Base-by-base conservation (phyloP, 805 yeast genomes). In the Hanseniaspora hatyaiensis region DNA sequence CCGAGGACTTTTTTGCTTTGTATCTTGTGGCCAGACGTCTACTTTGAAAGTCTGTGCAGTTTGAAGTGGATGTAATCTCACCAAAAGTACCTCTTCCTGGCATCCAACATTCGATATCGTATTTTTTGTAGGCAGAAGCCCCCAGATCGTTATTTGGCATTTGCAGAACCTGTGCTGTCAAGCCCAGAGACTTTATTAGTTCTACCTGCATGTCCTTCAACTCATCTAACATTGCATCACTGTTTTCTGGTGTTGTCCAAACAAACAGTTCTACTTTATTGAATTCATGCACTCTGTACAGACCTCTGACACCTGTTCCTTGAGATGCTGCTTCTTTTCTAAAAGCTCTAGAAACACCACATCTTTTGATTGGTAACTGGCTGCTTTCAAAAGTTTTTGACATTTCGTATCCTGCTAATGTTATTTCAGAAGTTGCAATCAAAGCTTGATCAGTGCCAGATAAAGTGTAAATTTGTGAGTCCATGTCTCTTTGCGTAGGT, bases 301-400 rank as follows among this genome's bases (percentile, higher is more conserved):
- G 67, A 0, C 98, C 98, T 55, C 80, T 78, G 0, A 96, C 86
- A 54, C 86, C 96, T 53, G 75, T 76, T 1, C 98, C 98, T 49
- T 95, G 74, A 1, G 97, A 92, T 2, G 97, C 98, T 0, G 98
- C 98, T 60, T 92, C 98, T 0, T 96, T 95, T 52, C 98, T 70
- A 59, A 79, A 92, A 52, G 95, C 77, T 53, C 96, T 70, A 47
- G 94, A 81, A 1, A 86, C 70, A 0, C 96, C 98, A 11, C 78
- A 92, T 24, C 75, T 67, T 55, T 74, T 78, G 12, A 67, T 53
- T 0, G 94, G 87, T 5, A 76, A 65, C 0, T 68, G 63, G 1
- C n/a, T 15, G 31, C 24, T 23, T 19, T 57, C 38, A 31, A 67
- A 55, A 0, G 66, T 63, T 20, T 68, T 66, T 49, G 80, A 73